phyloP scores from a whole-genome alignment of 163 green algal genomes.

The Picocystis sp. region DNA sequence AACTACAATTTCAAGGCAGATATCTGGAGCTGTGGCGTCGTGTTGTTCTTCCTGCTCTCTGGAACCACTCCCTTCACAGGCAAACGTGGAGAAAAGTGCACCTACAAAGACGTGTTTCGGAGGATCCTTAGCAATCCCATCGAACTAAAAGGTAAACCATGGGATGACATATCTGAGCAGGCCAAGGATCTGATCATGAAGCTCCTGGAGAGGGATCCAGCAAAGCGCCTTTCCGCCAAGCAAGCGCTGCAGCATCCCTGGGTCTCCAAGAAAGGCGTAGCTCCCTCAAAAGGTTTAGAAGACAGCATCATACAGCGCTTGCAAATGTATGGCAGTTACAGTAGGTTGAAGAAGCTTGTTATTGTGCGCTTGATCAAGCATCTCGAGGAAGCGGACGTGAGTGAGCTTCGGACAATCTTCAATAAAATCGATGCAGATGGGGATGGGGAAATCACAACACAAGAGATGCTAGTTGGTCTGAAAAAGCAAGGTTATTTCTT shows the following conservation, averaged over 20 bases:
- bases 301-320: slow-evolving; percentile 9
- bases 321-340: slow-evolving; percentile 4
- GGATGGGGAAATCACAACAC: no score
- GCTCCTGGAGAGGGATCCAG: slow-evolving; percentile 12
- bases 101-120: slow-evolving; percentile 6
- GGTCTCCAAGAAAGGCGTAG: slow-evolving; percentile 1
- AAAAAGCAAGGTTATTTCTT: no score
- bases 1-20: slow-evolving; percentile 44
- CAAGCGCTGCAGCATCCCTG: slow-evolving; percentile 13
- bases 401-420: no score
- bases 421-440: no score
- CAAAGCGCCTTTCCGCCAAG: slow-evolving; percentile 6
- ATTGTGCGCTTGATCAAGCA: slow-evolving; percentile 1
- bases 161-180: slow-evolving; percentile 2
- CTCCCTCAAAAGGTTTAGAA: no score
- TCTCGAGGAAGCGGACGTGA: no score
- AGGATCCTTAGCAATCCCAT: slow-evolving; percentile 4
- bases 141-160: background rate
- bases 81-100: slow-evolving; percentile 1
- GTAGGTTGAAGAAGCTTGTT: slow-evolving; percentile 13
- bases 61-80: slow-evolving; percentile 5
- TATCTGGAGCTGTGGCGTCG: slow-evolving; percentile 10
- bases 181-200: slow-evolving; percentile 11
- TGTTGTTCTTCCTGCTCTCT: slow-evolving; percentile 6
- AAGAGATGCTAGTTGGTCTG: no score